Conservation (phyloP, 768 basidiomycete species). For the Phlebiopsis gigantea region DNA sequence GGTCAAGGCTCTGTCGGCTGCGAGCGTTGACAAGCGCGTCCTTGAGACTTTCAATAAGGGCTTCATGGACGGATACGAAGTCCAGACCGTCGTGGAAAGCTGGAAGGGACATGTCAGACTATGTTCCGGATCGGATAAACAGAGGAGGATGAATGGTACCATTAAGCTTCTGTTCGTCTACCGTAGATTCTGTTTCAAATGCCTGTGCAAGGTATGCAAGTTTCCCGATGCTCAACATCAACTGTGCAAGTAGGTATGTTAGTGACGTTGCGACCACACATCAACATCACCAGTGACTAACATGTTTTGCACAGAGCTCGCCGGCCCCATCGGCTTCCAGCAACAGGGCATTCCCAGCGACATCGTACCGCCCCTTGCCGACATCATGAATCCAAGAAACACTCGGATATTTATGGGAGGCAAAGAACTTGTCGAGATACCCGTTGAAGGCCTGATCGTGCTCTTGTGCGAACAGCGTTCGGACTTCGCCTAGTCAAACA, state of each 20-base stretch:
- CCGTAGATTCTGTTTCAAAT: constrained; percentile 37
- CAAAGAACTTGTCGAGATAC: constrained; percentile 76
- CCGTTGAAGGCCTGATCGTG: constrained; percentile 47
- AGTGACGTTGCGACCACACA: neutral
- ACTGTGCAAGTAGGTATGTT: constrained; percentile 44
- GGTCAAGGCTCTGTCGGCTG: constrained; percentile 60
- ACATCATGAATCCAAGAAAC: constrained; percentile 90
- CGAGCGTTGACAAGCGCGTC: constrained; percentile 41
- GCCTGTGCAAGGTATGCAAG: constrained; percentile 67
- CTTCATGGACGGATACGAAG: constrained; percentile 79
- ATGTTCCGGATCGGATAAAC: neutral
- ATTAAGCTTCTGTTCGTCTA: constrained; percentile 51
- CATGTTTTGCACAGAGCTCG: constrained; percentile 72
- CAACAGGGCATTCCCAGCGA: constrained; percentile 60
- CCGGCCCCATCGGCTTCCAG: constrained; percentile 51
- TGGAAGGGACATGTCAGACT: constrained; percentile 25
- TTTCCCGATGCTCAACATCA: constrained; percentile 90
- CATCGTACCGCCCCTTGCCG: constrained; percentile 57
- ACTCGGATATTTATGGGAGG: constrained; percentile 45
- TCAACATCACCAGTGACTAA: constrained; percentile 29
- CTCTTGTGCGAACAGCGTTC: constrained; percentile 77
- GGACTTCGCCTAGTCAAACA: constrained; percentile 58
- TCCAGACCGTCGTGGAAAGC: constrained; percentile 86
- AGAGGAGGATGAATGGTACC: constrained; percentile 30
- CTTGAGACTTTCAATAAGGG: constrained; percentile 58